Evolutionary conservation across 176 grass and related monocot genomes (phyloP), one percentile per base, ranked within the genome.

Genomic region (Lolium perenne): DNA sequence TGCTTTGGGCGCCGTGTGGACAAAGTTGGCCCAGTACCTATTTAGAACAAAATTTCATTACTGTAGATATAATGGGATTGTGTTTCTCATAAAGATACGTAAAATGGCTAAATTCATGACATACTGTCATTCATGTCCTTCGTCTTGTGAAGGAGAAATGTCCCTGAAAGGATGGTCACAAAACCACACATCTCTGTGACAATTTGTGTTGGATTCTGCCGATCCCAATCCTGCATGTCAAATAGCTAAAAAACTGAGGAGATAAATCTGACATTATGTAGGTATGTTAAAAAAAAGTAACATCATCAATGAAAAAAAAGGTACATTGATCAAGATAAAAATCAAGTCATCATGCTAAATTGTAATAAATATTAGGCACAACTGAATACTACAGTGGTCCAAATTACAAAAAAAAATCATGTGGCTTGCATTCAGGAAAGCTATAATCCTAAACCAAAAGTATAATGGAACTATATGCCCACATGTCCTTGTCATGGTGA

Each of bases 121-220:
- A 80, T 90, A 95, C 93, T 85, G 17, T 95, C 88, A 60, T 38
- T 55, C 93, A 95, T 88, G 77, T 95, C 93, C 58, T 92, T 95
- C 10, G 93, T 95, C 56, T 84, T 95, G 88, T 95, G 93, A 83
- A 95, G 93, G 70, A 95, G 90, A 84, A 95, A 95, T 32, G 93
- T 95, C 64, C 93, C 93, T 78, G 90, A 92, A 86, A 95, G 93
- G 80, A 95, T 95, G 21, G 90, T 95, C 82, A 95, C 81, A 8
- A 95, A 95, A 69, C 93, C 93, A 88, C 93, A 95, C 80, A 88
- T 81, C 86, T 90, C 93, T 7, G 90, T 95, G 38, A 92, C 80
- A 86, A 95, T 95, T 78, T 95, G 93, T 8, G 93, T 95, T 17
- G 93, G 93, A 83, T 88, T 92, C 84, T 95, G 93, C 55, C 91